phyloP scores from a whole-genome alignment of 192 early-diverging fungal genomes.

The Backusella westeae region DNA sequence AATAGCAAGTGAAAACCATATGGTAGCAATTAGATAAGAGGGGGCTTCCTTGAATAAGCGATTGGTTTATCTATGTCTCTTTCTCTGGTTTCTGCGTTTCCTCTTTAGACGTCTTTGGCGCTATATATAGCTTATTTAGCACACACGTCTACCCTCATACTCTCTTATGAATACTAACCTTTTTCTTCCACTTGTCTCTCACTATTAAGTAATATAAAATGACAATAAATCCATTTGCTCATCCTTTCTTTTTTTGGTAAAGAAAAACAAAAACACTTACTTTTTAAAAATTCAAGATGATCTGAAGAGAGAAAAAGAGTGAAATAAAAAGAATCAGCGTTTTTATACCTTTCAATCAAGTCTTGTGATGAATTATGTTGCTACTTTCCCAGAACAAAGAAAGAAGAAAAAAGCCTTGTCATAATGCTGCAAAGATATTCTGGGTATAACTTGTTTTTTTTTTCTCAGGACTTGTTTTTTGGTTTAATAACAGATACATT shows the following conservation, averaged over 20 bases:
- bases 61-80: background rate
- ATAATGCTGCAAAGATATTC: background rate
- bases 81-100: background rate
- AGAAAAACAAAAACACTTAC: background rate
- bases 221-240: background rate
- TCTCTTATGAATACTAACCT: background rate
- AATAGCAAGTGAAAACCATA: background rate
- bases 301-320: background rate
- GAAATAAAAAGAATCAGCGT: background rate
- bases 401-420: background rate
- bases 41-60: background rate
- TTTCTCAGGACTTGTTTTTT: background rate
- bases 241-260: background rate
- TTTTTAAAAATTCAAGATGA: background rate
- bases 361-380: background rate
- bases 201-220: background rate
- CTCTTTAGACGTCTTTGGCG: slow-evolving; percentile 1
- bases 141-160: background rate
- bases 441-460: background rate
- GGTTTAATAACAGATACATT: background rate
- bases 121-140: background rate
- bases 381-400: background rate
- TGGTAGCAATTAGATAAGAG: background rate
- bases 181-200: slow-evolving; percentile 9
- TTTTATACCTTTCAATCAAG: background rate